phyloP scores from a whole-genome alignment of 306 rosid species.

The Hippophae gyantsensis region DNA sequence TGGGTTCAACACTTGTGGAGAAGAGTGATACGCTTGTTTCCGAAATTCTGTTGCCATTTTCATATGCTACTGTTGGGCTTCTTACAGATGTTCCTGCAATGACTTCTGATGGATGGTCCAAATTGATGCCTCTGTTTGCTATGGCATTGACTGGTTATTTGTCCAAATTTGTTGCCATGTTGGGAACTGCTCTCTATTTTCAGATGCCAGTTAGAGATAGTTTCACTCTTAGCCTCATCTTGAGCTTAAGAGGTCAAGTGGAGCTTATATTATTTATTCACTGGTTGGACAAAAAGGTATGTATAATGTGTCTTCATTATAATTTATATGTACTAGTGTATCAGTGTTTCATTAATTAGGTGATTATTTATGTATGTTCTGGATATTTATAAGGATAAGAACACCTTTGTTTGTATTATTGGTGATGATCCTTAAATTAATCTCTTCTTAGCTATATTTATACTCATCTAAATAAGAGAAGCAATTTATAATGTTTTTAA shows the following conservation, averaged over 20 bases:
- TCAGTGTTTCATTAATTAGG: too few relatives aligned
- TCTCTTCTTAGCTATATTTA: too few relatives aligned
- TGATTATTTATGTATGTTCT: background rate
- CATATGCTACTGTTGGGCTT: constrained; percentile 46
- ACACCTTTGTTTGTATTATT: too few relatives aligned
- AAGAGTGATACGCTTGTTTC: constrained; percentile 28
- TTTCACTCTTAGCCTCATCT: constrained; percentile 35
- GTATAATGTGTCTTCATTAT: background rate
- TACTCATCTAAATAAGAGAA: too few relatives aligned
- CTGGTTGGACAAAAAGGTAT: constrained; percentile 61
- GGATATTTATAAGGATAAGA: background rate
- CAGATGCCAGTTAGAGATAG: constrained; percentile 45
- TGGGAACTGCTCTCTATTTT: constrained; percentile 25
- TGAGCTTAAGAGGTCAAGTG: constrained; percentile 59
- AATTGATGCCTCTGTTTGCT: constrained; percentile 33
- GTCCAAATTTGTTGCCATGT: constrained; percentile 27
- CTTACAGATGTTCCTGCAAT: constrained; percentile 30
- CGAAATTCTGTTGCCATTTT: constrained; percentile 52
- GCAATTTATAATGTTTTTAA: background rate
- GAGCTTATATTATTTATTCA: constrained; percentile 57
- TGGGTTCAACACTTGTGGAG: constrained; percentile 44
- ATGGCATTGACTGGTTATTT: constrained; percentile 32
- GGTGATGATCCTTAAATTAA: too few relatives aligned
- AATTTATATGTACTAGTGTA: background rate
- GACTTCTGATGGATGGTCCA: constrained; percentile 29